A percentile compares a stretch with the other conserved stretches of the same genome.
Evolutionary conservation across 768 basidiomycete species (phyloP).

Genomic region (Lactarius psammicola): DNA sequence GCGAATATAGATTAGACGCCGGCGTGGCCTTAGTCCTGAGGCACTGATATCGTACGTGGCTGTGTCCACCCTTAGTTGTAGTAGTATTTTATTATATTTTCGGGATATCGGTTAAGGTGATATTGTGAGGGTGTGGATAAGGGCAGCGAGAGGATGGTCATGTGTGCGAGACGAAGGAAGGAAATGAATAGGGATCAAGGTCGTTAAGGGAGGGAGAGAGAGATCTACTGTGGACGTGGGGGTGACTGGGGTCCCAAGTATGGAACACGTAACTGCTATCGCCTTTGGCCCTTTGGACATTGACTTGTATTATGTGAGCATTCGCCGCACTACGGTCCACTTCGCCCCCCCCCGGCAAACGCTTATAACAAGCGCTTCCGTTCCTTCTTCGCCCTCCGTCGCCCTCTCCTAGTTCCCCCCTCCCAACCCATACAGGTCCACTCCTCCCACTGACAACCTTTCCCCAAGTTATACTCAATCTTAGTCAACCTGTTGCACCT

Average conservation of each 20-base stretch:
- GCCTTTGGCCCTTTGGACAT: neutral
- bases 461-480: neutral
- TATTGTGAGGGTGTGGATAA: neutral
- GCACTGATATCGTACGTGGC: conserved; percentile 27
- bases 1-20: conserved; percentile 26
- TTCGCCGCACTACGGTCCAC: conserved; percentile 28
- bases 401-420: conserved; percentile 29
- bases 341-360: conserved; percentile 15
- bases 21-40: conserved; percentile 10
- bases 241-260: conserved; percentile 15
- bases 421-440: conserved; percentile 21
- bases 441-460: conserved; percentile 1
- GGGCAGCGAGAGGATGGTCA: neutral
- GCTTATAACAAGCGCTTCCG: conserved; percentile 30
- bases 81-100: conserved; percentile 3
- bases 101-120: conserved; percentile 8
- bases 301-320: conserved; percentile 23
- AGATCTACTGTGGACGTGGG: conserved; percentile 1
- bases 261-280: conserved; percentile 24
- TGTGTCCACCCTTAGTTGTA: conserved; percentile 19
- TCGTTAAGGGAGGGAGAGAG: neutral
- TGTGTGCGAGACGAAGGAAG: neutral
- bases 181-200: neutral
- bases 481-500: conserved; percentile 29
- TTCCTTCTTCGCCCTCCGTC: conserved; percentile 28